phyloP scores from a whole-genome alignment of 169 alveolate genomes.

The Eimeria necatrix region DNA sequence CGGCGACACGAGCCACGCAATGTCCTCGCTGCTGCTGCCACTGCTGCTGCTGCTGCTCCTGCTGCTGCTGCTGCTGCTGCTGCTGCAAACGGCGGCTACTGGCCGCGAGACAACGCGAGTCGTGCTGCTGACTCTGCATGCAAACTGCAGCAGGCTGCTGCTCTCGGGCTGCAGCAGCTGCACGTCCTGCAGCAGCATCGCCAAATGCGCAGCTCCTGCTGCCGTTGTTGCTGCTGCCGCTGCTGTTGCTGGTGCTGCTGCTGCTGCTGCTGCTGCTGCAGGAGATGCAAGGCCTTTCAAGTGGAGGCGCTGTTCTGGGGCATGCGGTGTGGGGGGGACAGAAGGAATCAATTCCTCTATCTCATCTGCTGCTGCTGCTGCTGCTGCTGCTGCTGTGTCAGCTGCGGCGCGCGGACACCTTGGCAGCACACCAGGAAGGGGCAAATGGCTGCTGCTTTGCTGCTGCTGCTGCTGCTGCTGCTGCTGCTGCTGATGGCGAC shows the following conservation, averaged over 20 bases:
- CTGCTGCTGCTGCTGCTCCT: background rate
- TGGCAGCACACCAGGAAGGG: background rate
- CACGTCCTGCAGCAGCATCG: background rate
- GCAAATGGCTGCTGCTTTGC: background rate
- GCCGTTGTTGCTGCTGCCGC: background rate
- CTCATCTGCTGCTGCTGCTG: background rate
- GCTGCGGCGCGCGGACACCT: background rate
- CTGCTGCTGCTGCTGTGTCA: conserved; percentile 7
- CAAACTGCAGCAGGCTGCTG: background rate
- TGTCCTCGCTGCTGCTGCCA: background rate
- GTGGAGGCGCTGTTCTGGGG: background rate
- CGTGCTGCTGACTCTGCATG: background rate
- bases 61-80: background rate
- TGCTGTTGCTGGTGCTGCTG: background rate
- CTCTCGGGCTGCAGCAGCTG: background rate
- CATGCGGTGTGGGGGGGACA: conserved; percentile 9
- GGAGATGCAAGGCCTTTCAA: background rate
- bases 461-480: conserved; percentile 16
- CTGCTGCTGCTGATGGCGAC: conserved; percentile 10
- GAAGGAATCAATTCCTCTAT: background rate
- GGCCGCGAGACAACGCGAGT: conserved; percentile 3
- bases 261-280: background rate
- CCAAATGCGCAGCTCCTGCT: background rate
- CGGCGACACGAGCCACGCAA: background rate
- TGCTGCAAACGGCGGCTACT: background rate